These are phyloP conservation scores for Amphichorda felina DNA, from an alignment of 2,329 filamentous ascomycete species.

Conservation along the genomic window DNA sequence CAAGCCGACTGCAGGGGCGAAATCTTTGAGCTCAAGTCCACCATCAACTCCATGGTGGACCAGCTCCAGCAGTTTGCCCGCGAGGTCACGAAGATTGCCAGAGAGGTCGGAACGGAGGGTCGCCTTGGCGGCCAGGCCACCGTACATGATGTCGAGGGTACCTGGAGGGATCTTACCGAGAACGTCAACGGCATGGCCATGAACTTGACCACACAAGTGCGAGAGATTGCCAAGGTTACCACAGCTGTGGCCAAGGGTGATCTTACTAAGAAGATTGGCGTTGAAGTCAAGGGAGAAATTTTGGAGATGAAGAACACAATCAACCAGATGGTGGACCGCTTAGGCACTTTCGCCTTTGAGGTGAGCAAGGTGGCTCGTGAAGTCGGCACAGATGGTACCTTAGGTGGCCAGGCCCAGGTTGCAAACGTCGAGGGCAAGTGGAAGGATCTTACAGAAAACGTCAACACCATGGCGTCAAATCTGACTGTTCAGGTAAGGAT, in stretches of 20 bases:
- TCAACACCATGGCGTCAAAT: constrained; percentile 66
- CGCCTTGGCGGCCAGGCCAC: constrained; percentile 89
- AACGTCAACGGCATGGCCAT: constrained; percentile 98
- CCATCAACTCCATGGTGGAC: constrained; percentile 99
- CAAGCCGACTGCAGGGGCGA: constrained; percentile 86
- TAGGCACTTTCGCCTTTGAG: constrained; percentile 91
- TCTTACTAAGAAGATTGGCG: constrained; percentile 89
- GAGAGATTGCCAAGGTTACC: constrained; percentile 94
- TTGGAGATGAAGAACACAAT: constrained; percentile 93
- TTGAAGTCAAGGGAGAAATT: constrained; percentile 90
- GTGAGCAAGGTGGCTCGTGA: constrained; percentile 92
- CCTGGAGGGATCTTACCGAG: constrained; percentile 91
- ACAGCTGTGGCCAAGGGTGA: constrained; percentile 92
- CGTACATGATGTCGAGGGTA: constrained; percentile 91
- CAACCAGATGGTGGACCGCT: constrained; percentile 96
- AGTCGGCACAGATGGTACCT: constrained; percentile 89
- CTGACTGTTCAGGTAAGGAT: constrained; percentile 47
- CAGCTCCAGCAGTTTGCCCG: constrained; percentile 93
- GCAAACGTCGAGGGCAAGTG: constrained; percentile 95
- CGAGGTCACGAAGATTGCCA: constrained; percentile 91
- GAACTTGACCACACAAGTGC: constrained; percentile 94
- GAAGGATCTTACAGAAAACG: constrained; percentile 90
- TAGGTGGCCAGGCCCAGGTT: constrained; percentile 87
- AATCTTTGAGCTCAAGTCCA: constrained; percentile 90
- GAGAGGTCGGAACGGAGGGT: constrained; percentile 93